These are phyloP conservation scores for Scedosporium minutisporum DNA, from an alignment of 2,329 filamentous ascomycete genomes.

Conservation along the genomic window DNA sequence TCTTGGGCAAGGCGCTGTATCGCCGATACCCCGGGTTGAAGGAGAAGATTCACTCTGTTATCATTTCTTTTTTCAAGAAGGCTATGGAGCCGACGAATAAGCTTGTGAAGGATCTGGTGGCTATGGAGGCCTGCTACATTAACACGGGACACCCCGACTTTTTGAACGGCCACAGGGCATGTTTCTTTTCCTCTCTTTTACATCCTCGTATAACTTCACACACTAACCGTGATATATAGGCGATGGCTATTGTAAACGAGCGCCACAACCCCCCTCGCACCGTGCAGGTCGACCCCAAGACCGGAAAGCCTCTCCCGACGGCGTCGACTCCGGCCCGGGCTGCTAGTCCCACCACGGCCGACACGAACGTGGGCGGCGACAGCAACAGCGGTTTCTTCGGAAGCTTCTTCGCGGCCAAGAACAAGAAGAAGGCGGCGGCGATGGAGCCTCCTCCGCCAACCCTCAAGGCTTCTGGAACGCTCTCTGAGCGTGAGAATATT, in stretches of 20 bases:
- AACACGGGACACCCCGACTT: slow-evolving; percentile 99
- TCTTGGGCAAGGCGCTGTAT: slow-evolving; percentile 82
- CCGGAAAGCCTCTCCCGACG: slow-evolving; percentile 78
- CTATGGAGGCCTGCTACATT: slow-evolving; percentile 95
- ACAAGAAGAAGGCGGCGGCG: slow-evolving; percentile 99
- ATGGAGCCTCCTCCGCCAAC: slow-evolving; percentile 93
- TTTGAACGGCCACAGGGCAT: slow-evolving; percentile 80
- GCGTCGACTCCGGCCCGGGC: slow-evolving; percentile 59
- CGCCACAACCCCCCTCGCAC: slow-evolving; percentile 73
- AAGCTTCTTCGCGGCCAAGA: slow-evolving; percentile 97
- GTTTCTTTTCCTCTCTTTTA: slow-evolving; percentile 15
- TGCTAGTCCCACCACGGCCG: slow-evolving; percentile 60
- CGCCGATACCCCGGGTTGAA: slow-evolving; percentile 88
- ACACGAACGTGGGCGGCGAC: slow-evolving; percentile 28
- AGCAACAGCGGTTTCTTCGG: slow-evolving; percentile 83
- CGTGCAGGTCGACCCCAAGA: slow-evolving; percentile 95
- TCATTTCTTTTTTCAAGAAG: slow-evolving; percentile 95
- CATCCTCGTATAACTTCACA: too few relatives aligned
- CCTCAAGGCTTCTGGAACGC: slow-evolving; percentile 85
- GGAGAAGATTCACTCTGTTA: slow-evolving; percentile 91
- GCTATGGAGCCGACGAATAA: slow-evolving; percentile 98
- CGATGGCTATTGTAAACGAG: slow-evolving; percentile 97
- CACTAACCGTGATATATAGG: slow-evolving; percentile 32
- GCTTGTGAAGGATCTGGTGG: slow-evolving; percentile 81
- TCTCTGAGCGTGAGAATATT: slow-evolving; percentile 88